A percentile compares a stretch with the other conserved stretches of the same genome.
Evolutionary conservation across 1,284 basidiomycete genomes (phyloP).

Genomic region (Ganoderma lucidum): DNA sequence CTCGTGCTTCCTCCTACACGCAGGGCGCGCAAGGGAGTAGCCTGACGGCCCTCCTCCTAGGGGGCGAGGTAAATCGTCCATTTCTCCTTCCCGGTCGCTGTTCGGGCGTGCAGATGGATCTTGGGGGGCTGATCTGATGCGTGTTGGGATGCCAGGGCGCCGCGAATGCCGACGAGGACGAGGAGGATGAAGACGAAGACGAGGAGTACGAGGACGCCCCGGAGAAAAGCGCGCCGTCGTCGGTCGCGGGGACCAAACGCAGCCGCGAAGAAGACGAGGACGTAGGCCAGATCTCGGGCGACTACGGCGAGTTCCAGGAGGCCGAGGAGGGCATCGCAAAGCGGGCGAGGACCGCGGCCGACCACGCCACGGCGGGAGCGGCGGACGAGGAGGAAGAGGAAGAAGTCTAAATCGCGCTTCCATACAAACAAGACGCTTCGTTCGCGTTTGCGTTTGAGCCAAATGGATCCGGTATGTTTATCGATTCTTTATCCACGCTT

Average conservation of each 20-base stretch:
- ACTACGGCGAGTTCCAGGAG: constrained; percentile 43
- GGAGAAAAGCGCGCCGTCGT: constrained; percentile 33
- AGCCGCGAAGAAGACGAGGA: constrained; percentile 47
- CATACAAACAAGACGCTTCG: not conserved
- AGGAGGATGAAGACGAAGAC: constrained; percentile 46
- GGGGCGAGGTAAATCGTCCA: constrained; percentile 27
- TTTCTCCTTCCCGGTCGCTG: not conserved
- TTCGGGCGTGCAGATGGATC: not conserved
- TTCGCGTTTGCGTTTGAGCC: not conserved
- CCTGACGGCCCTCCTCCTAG: constrained; percentile 39
- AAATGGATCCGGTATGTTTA: constrained; percentile 16
- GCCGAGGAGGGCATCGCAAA: constrained; percentile 53
- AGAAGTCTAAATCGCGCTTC: not conserved
- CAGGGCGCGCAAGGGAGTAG: constrained; percentile 30
- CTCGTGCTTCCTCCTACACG: constrained; percentile 10
- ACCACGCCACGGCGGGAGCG: constrained; percentile 20
- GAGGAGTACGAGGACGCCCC: constrained; percentile 46
- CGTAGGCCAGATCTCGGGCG: constrained; percentile 39
- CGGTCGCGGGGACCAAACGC: constrained; percentile 46
- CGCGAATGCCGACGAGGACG: constrained; percentile 28
- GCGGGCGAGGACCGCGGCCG: constrained; percentile 33
- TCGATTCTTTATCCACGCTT: constrained; percentile 18
- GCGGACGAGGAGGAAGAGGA: constrained; percentile 25
- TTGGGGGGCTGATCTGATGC: not conserved
- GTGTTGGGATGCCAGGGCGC: constrained; percentile 9